phyloP scores from a whole-genome alignment of 2,329 filamentous ascomycete species.

The Pseudopyricularia javanii region DNA sequence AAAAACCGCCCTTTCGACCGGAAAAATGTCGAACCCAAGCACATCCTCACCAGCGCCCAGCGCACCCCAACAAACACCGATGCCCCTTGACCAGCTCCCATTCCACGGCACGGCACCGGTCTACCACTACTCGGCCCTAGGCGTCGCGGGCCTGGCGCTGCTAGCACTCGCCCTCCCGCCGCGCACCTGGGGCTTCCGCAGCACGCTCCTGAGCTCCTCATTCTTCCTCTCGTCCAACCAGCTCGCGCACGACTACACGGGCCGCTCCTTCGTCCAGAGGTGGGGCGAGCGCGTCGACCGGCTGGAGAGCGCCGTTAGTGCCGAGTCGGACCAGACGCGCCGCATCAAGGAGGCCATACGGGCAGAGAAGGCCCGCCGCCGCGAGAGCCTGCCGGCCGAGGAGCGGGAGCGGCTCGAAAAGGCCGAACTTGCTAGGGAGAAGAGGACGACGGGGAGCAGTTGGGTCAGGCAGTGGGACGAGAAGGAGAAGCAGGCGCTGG shows the following conservation, averaged over 20 bases:
- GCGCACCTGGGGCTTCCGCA: conserved; percentile 36
- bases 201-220: conserved; percentile 33
- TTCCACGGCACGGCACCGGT: conserved; percentile 16
- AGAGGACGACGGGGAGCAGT: conserved; percentile 15
- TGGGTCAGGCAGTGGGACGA: conserved; percentile 40
- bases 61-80: neutral
- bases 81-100: neutral
- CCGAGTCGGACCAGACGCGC: conserved; percentile 36
- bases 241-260: conserved; percentile 44
- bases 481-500: conserved; percentile 38
- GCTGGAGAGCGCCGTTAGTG: conserved; percentile 19
- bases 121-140: conserved; percentile 34
- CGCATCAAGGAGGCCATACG: conserved; percentile 32
- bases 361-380: conserved; percentile 28
- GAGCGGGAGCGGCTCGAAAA: conserved; percentile 14
- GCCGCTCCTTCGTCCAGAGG: conserved; percentile 36
- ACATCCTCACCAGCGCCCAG: neutral
- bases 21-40: neutral
- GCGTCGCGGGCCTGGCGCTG: conserved; percentile 34
- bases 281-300: conserved; percentile 28
- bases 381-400: conserved; percentile 15
- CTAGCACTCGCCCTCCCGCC: conserved; percentile 28
- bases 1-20: too few relatives aligned
- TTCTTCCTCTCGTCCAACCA: conserved; percentile 42
- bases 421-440: conserved; percentile 1